Evolutionary conservation across 805 yeast genomes (phyloP).

Genomic region (Candida germanica): DNA sequence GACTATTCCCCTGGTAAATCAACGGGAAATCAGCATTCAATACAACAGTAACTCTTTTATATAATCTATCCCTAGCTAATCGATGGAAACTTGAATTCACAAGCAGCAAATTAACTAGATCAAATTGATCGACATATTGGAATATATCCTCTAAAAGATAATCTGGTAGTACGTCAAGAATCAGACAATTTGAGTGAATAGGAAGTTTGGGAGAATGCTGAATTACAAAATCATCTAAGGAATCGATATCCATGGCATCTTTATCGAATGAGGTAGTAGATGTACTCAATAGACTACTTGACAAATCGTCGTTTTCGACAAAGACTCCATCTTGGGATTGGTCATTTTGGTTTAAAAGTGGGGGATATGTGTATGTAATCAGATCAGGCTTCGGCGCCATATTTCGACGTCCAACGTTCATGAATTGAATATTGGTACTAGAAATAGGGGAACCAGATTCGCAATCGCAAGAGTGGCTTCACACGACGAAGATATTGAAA

Average conservation of each 20-base stretch:
- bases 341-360: too few species aligned
- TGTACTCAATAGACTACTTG: background rate
- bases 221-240: background rate
- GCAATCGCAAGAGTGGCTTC: too few species aligned
- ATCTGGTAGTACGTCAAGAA: background rate
- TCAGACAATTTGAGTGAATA: background rate
- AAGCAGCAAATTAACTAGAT: slow-evolving; percentile 22
- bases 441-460: too few species aligned
- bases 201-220: background rate
- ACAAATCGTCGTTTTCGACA: background rate
- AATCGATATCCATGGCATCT: background rate
- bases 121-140: slow-evolving; percentile 30
- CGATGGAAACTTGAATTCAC: slow-evolving; percentile 21
- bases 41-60: slow-evolving; percentile 28
- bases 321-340: too few species aligned
- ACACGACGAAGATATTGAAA: too few species aligned
- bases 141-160: slow-evolving; percentile 12
- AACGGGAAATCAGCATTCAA: slow-evolving; percentile 27
- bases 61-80: slow-evolving; percentile 23
- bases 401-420: too few species aligned
- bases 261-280: background rate
- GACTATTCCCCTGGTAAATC: slow-evolving; percentile 14
- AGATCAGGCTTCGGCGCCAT: too few species aligned
- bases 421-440: too few species aligned
- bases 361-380: too few species aligned